Percentiles rank a stretch among this genome's conserved stretches.
Evolutionary conservation across 192 early-diverging fungal species (phyloP).

Genomic region (Chytriomyces sp.): DNA sequence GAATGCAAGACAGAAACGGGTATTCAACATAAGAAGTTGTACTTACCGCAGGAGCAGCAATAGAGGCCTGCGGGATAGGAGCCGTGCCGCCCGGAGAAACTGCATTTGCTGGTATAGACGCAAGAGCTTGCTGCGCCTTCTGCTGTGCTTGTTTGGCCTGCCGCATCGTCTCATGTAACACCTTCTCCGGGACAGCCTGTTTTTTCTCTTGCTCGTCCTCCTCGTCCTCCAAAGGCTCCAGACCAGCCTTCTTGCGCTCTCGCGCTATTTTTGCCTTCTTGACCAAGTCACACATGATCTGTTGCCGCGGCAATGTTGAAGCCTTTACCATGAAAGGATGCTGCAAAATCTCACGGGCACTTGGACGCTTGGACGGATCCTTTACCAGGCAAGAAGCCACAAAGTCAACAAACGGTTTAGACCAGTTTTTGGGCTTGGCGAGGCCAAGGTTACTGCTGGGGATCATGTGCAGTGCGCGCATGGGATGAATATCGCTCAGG

Average conservation of each 20-base stretch:
- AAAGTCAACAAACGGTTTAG: conserved; percentile 61
- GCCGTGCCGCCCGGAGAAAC: not conserved
- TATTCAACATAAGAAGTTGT: not conserved
- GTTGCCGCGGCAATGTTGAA: conserved; percentile 36
- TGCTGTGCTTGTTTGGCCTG: conserved; percentile 44
- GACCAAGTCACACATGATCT: conserved; percentile 52
- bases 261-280: conserved; percentile 48
- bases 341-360: conserved; percentile 54
- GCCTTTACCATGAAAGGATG: conserved; percentile 63
- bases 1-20: not conserved
- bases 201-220: conserved; percentile 52
- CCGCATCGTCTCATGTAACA: conserved; percentile 45
- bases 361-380: conserved; percentile 55
- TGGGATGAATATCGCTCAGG: conserved; percentile 65
- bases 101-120: not conserved
- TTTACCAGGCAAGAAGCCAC: conserved; percentile 57
- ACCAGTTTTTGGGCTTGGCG: conserved; percentile 64
- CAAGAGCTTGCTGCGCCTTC: conserved; percentile 21
- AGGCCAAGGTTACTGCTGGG: conserved; percentile 53
- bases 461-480: conserved; percentile 63
- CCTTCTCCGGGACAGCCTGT: conserved; percentile 49
- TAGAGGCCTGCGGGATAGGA: not conserved
- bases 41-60: conserved; percentile 26
- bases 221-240: conserved; percentile 54
- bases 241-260: conserved; percentile 57